Conservation (phyloP, 2,329 filamentous ascomycete genomes). For the Grosmannia penicillata region DNA sequence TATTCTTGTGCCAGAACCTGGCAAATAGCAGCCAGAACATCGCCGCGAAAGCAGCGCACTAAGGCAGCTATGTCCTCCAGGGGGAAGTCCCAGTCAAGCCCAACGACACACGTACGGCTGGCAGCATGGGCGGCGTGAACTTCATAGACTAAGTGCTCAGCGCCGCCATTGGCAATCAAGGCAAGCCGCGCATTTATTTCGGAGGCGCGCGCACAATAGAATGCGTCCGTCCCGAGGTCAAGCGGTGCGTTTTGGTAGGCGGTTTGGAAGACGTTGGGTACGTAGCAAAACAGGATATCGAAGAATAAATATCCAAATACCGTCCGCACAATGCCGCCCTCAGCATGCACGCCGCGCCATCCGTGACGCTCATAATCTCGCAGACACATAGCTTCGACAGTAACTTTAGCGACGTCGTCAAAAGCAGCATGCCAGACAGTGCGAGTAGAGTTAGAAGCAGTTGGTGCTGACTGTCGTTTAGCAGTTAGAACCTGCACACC, state of each 20-base stretch:
- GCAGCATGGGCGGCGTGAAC: conserved; percentile 57
- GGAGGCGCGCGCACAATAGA: conserved; percentile 70
- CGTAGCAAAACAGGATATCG: conserved; percentile 82
- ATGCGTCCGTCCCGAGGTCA: conserved; percentile 84
- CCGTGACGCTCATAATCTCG: conserved; percentile 69
- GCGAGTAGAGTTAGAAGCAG: conserved; percentile 33
- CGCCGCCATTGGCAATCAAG: conserved; percentile 73
- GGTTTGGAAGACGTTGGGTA: conserved; percentile 96
- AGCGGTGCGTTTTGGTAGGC: conserved; percentile 87
- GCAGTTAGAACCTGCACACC: conserved; percentile 56
- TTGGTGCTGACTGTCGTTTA: conserved; percentile 24
- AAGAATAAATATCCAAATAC: conserved; percentile 84
- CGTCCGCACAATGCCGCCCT: conserved; percentile 85
- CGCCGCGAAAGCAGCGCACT: conserved; percentile 61
- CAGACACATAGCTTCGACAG: conserved; percentile 88
- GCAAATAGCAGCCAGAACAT: conserved; percentile 69
- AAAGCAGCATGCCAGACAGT: conserved; percentile 76
- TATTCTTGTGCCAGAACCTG: conserved; percentile 96
- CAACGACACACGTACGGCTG: conserved; percentile 70
- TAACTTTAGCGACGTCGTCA: conserved; percentile 42
- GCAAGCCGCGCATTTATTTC: conserved; percentile 82
- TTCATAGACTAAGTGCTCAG: conserved; percentile 47
- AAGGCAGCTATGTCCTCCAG: conserved; percentile 68
- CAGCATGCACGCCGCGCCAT: conserved; percentile 90
- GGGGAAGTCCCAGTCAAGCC: conserved; percentile 80